Percentiles rank a stretch among this genome's conserved stretches.
Evolutionary conservation across 768 basidiomycete species (phyloP).

Genomic region (Lentinula detonsa): DNA sequence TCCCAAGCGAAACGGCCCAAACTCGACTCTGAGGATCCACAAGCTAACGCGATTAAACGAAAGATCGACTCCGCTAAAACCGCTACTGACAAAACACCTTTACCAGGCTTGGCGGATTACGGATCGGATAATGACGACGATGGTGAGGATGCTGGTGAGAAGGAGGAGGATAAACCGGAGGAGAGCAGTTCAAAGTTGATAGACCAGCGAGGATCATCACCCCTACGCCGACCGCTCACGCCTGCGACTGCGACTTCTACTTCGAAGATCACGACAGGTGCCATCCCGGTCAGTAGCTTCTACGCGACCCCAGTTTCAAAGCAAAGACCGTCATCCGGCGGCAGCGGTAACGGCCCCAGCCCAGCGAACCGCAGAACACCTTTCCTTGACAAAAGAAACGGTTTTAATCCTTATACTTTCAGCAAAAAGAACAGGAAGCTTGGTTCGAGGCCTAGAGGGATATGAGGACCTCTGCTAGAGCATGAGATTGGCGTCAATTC

Average conservation of each 20-base stretch:
- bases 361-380: neutral
- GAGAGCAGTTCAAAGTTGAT: slow-evolving; percentile 10
- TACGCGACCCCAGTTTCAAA: slow-evolving; percentile 29
- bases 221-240: slow-evolving; percentile 21
- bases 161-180: slow-evolving; percentile 9
- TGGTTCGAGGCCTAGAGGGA: neutral
- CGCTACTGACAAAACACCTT: slow-evolving; percentile 9
- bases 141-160: slow-evolving; percentile 9
- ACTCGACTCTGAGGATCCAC: slow-evolving; percentile 35
- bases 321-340: slow-evolving; percentile 21
- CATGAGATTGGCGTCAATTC: no score
- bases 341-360: neutral
- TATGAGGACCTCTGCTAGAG: neutral
- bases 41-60: slow-evolving; percentile 44
- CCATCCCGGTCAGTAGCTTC: slow-evolving; percentile 25
- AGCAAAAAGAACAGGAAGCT: neutral
- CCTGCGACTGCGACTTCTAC: slow-evolving; percentile 20
- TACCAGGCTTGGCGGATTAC: slow-evolving; percentile 19
- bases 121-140: slow-evolving; percentile 24
- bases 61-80: slow-evolving; percentile 39
- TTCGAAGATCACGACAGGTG: slow-evolving; percentile 14
- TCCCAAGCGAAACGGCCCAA: slow-evolving; percentile 20
- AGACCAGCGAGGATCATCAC: slow-evolving; percentile 21
- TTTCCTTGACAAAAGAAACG: neutral
- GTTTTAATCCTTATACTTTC: neutral